Evolutionary conservation across 2,329 filamentous ascomycete genomes (phyloP), one percentile per base, ranked within the genome.

Genomic region (Davidsoniella neocaledoniae): DNA sequence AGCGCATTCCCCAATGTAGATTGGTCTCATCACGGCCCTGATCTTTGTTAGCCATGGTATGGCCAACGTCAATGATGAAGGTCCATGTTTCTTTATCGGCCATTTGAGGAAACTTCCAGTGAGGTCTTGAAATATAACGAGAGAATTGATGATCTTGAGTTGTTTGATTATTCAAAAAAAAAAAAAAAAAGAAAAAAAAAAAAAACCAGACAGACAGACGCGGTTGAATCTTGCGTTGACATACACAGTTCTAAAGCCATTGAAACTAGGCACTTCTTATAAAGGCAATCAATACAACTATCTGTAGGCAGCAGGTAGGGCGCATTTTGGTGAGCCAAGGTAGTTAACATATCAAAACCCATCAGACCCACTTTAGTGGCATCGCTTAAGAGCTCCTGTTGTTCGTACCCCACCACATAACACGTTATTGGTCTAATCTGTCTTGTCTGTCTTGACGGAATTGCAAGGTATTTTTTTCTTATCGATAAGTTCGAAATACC

Each of bases 21-120:
- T 96, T 83, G 2, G 82, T 82, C 62, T 90, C 76, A 17, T 69
- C 62, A 56, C 91, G 79, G 23, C 82, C 86, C 66, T 77, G 72
- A 57, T 78, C 76, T 57, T 70, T 74, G 60, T 83, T 70, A 52
- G 73, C 81, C 84, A 94, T 95, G n/a, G 88, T 84, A 59, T 68
- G 71, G 52, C 87, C 88, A 21, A 95, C 70, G 66, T 98, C 91
- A 54, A 98, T 67, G 57, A 98, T 82, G 64, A 91, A 98, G 41
- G 96, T 77, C 0, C 83, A 91, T 7, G 87, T 86, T 68, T 96
- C 86, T 63, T 98, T 98, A 55, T 84, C 80, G 9, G 87, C 83
- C 90, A 96, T 96, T 50, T 53, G 70, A 57, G 54, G 36, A 19
- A 23, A 21, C 16, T 41, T 41, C 39, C 39, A 21, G 23, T 36